These are phyloP conservation scores for Nemania diffusa DNA, from an alignment of 2,329 filamentous ascomycete species.

Conservation along the genomic window DNA sequence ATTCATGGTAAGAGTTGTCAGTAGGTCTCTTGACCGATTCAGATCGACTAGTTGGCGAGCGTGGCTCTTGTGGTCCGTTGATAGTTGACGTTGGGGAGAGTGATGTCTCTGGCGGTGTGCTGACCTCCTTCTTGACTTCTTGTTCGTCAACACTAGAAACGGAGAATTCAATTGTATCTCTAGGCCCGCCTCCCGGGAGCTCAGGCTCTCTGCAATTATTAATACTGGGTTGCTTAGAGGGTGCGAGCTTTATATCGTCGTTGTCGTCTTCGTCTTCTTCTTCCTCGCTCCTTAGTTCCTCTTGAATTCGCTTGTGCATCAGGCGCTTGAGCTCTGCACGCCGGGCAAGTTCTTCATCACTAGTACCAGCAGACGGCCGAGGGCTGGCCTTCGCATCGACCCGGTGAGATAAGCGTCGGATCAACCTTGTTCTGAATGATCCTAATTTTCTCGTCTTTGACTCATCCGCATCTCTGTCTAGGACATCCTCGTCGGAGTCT, in stretches of 20 bases:
- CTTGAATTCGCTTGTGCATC: slow-evolving; percentile 66
- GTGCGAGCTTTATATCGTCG: slow-evolving; percentile 46
- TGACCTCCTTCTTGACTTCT: slow-evolving; percentile 21
- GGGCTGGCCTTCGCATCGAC: slow-evolving; percentile 54
- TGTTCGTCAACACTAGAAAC: slow-evolving; percentile 43
- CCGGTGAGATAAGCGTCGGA: slow-evolving; percentile 59
- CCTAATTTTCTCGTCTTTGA: slow-evolving; percentile 55
- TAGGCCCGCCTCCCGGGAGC: slow-evolving; percentile 55
- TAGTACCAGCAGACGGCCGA: slow-evolving; percentile 56
- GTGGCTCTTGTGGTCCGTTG: slow-evolving; percentile 23
- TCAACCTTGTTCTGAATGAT: slow-evolving; percentile 57
- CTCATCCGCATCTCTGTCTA: slow-evolving; percentile 26
- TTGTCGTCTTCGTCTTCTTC: slow-evolving; percentile 48
- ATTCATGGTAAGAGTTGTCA: slow-evolving; percentile 27
- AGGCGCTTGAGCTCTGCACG: slow-evolving; percentile 66
- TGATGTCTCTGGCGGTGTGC: slow-evolving; percentile 18
- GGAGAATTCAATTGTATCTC: slow-evolving; percentile 62
- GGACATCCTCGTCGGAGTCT: slow-evolving; percentile 49
- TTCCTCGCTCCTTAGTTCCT: slow-evolving; percentile 64
- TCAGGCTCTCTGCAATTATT: slow-evolving; percentile 44
- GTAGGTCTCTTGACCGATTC: slow-evolving; percentile 25
- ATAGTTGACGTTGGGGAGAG: slow-evolving; percentile 22
- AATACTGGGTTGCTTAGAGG: slow-evolving; percentile 41
- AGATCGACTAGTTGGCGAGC: slow-evolving; percentile 36
- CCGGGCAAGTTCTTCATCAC: slow-evolving; percentile 63